Conservation (phyloP, 768 basidiomycete species). For the Calocera cornea region DNA sequence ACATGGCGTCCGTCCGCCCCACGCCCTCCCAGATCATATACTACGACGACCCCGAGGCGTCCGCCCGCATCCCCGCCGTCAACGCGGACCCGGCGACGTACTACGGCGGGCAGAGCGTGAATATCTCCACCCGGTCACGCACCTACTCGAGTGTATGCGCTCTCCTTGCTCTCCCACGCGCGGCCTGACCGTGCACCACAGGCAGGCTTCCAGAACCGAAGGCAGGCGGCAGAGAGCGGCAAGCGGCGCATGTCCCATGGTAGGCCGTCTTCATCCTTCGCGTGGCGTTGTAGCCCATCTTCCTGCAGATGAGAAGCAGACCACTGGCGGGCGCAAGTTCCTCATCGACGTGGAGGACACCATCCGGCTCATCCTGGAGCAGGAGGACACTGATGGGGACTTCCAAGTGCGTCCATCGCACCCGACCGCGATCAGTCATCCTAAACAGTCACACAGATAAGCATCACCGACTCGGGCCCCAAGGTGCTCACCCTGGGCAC, state of each 20-base stretch:
- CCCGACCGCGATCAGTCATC: not conserved
- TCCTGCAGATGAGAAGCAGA: conserved; percentile 55
- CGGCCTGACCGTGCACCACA: not conserved
- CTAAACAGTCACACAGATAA: conserved; percentile 39
- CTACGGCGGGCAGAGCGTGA: conserved; percentile 51
- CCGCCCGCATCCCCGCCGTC: conserved; percentile 23
- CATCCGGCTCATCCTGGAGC: conserved; percentile 87
- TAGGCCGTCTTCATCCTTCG: conserved; percentile 10
- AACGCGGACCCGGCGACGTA: conserved; percentile 65
- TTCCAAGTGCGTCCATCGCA: conserved; percentile 42
- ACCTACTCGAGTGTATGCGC: conserved; percentile 72
- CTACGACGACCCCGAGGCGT: conserved; percentile 7
- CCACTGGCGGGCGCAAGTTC: conserved; percentile 60
- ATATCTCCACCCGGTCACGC: conserved; percentile 66
- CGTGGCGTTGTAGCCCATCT: not conserved
- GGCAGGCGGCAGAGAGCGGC: conserved; percentile 52
- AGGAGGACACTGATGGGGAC: conserved; percentile 94
- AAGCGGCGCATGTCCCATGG: conserved; percentile 77
- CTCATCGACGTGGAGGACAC: conserved; percentile 97
- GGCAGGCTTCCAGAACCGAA: conserved; percentile 2
- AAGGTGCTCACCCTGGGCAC: conserved; percentile 94
- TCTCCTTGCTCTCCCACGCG: conserved; percentile 5
- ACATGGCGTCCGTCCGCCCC: not conserved
- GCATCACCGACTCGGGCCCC: conserved; percentile 88
- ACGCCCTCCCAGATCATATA: conserved; percentile 13